A percentile compares a stretch with the other conserved stretches of the same genome.
These are phyloP conservation scores for Trichoderma simmonsii DNA, from an alignment of 2,329 filamentous ascomycete species.

Conservation along the genomic window DNA sequence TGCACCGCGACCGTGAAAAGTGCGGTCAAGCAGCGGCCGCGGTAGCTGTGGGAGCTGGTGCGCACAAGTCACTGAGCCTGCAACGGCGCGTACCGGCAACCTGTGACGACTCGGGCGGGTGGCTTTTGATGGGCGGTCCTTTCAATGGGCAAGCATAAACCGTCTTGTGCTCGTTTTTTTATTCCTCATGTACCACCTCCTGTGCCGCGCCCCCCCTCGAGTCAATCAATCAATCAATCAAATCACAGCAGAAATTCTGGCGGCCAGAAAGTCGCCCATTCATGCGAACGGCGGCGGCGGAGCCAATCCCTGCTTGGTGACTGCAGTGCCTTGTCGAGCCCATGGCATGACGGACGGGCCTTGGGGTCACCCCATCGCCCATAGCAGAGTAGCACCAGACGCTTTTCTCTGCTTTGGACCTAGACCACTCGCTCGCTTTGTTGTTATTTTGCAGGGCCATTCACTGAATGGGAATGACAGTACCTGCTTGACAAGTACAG, in stretches of 20 bases:
- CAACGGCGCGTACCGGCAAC: not conserved
- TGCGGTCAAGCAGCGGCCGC: not conserved
- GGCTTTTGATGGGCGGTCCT: not conserved
- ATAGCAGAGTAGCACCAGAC: not conserved
- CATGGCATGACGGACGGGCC: slow-evolving; percentile 14
- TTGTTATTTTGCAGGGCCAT: not conserved
- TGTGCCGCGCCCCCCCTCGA: not conserved
- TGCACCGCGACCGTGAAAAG: not conserved
- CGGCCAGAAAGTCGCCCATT: slow-evolving; percentile 3
- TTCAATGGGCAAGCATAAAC: not conserved
- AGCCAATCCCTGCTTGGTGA: slow-evolving; percentile 13
- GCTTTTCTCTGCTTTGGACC: not conserved
- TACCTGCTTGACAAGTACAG: not conserved
- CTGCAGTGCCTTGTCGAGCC: not conserved
- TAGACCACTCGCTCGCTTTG: not conserved
- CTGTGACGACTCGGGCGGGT: not conserved
- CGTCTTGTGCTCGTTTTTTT: not conserved
- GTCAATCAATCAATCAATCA: not conserved
- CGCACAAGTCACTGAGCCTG: not conserved
- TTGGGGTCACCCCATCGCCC: slow-evolving; percentile 5
- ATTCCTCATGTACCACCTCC: not conserved
- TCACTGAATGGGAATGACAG: not conserved
- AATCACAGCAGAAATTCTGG: not conserved
- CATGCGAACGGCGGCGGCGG: slow-evolving; percentile 19
- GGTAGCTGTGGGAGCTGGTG: not conserved